These are phyloP conservation scores for Allomyces macrogynus DNA, from an alignment of 192 early-diverging fungal genomes.

Conservation along the genomic window DNA sequence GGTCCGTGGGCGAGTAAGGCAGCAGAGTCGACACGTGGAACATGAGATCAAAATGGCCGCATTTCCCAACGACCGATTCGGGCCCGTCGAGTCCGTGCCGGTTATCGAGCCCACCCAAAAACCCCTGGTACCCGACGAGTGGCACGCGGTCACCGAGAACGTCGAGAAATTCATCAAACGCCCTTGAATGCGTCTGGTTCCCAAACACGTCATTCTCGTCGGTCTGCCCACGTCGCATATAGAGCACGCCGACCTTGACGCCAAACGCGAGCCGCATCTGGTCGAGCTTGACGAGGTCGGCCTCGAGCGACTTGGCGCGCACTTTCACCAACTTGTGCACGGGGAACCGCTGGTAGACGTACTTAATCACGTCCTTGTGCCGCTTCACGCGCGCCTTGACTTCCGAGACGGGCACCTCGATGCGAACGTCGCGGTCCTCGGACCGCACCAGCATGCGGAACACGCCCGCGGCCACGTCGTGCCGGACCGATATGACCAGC, in stretches of 20 bases:
- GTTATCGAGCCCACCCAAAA: constrained; percentile 19
- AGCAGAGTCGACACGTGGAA: constrained; percentile 26
- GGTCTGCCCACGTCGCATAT: constrained; percentile 10
- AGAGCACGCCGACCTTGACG: not conserved
- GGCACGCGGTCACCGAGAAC: constrained; percentile 10
- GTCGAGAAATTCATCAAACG: constrained; percentile 15
- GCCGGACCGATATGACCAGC: no score
- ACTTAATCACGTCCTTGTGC: not conserved
- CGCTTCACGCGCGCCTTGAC: no score
- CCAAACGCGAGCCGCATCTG: not conserved
- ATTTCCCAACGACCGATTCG: no score
- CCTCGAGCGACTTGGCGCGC: not conserved
- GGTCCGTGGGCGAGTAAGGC: constrained; percentile 15
- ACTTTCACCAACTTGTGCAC: not conserved
- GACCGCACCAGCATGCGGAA: no score
- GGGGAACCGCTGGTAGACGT: not conserved
- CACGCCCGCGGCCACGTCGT: no score
- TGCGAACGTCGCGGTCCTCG: no score
- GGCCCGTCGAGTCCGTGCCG: constrained; percentile 1
- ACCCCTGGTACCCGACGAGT: constrained; percentile 17
- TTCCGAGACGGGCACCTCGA: no score
- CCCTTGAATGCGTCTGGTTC: constrained; percentile 11
- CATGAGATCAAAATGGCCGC: constrained; percentile 14
- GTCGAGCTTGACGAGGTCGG: not conserved
- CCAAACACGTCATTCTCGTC: constrained; percentile 21